Conservation (phyloP, 2,329 filamentous ascomycete species). For the Dryadomyces quercivorus region DNA sequence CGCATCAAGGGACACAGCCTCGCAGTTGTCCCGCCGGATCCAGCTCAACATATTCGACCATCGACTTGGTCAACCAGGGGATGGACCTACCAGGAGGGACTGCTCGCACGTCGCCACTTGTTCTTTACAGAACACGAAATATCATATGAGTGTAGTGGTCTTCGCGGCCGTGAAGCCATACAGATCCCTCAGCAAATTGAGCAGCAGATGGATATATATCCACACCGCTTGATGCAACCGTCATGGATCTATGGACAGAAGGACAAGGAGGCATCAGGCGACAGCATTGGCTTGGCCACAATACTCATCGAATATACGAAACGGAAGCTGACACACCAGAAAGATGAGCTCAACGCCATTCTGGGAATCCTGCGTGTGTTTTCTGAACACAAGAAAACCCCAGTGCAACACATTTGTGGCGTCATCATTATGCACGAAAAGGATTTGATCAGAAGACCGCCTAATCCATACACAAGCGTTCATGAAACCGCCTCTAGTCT, state of each 20-base stretch:
- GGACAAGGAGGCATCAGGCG: background rate
- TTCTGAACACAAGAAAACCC: background rate
- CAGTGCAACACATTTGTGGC: background rate
- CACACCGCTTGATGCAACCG: too few relatives aligned
- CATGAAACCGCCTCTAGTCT: too few relatives aligned
- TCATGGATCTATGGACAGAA: background rate
- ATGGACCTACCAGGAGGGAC: conserved; percentile 19
- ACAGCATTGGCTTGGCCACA: too few relatives aligned
- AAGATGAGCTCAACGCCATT: conserved; percentile 1
- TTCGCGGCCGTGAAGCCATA: background rate
- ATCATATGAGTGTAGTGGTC: conserved; percentile 11
- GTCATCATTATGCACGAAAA: too few relatives aligned
- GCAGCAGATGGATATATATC: too few relatives aligned
- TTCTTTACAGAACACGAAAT: conserved; percentile 16
- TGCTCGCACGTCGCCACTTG: conserved; percentile 15
- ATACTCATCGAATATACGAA: background rate
- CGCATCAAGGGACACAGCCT: too few relatives aligned
- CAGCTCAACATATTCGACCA: background rate
- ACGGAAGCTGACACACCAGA: background rate
- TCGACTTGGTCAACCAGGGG: conserved; percentile 12
- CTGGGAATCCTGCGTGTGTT: background rate
- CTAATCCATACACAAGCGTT: background rate
- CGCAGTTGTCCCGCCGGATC: background rate
- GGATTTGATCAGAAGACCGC: too few relatives aligned
- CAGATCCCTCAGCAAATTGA: background rate